Evolutionary conservation across 192 early-diverging fungal genomes (phyloP), one percentile per base, ranked within the genome.

Genomic region (Backusella circina): DNA sequence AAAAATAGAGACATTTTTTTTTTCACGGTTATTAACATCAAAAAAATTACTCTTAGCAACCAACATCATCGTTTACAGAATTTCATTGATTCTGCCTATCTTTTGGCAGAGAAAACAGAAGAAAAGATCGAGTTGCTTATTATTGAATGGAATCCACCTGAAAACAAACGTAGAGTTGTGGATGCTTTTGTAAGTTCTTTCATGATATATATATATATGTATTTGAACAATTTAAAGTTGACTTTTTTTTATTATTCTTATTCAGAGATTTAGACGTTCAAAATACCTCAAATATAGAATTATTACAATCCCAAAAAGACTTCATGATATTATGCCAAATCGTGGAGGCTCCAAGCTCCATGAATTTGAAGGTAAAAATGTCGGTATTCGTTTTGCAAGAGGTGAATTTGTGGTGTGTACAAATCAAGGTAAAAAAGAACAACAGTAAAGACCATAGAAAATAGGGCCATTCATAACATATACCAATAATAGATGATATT

Each of bases 331-430:
- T 10, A 37, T 72, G 39, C 67, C 21, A 30, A 51, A 73, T 9
- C 23, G 54, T 16, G 71, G 36, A 26, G 54, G 47, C 23, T 37
- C 71, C 3, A 31, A 70, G 18, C 26, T 73, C 5, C 70, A 76
- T 68, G 79, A 80, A 47, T 80, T 54, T 51, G 79, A 80, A 65
- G 79, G 75, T 28, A 80, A 76, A 51, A 80, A 80, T 44, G 38
- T 80, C n/a, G 79, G 75, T 4, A 80, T 80, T 44, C 36, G 75
- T 28, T 73, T 73, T 74, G 79, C 79, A 15, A 31, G 79, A 35
- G 79, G 79, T 26, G 74, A 76, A 75, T 80, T 80, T 77, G 64
- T 80, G 61, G 38, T 76, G 12, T 77, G 75, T 54, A 80, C 75
- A 32, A 80, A 76, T 72, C 79, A 77, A 73, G 75, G 74, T 80